Base-by-base conservation (phyloP, 2,329 filamentous ascomycete species). In the Diplocarpon rosae region DNA sequence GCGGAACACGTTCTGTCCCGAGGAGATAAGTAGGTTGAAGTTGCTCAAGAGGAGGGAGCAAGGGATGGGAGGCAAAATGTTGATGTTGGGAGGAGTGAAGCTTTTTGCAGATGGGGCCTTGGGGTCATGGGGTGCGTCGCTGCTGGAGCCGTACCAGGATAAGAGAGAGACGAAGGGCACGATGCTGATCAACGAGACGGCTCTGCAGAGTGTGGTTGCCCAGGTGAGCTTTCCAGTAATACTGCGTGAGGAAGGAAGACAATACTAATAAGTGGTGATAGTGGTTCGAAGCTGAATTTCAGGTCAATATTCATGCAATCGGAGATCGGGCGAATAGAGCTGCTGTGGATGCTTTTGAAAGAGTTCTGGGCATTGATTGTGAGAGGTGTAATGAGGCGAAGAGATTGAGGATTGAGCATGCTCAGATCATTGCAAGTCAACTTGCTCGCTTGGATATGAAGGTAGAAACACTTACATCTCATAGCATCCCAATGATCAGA, bases 281-380 rank as follows among this genome's bases (percentile, higher is more conserved):
- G 24, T 85, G 80, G 80, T 72, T 78, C 13, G 62, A 62, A 2
- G 69, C 67, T 30, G 77, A 76, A 11, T 84, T 71, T 54, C 80
- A 85, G 57, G 78, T 85, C 45, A 82, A 81, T 56, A 80, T 85
- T 48, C 81, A 85, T 59, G 80, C 80, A 38, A 85, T 85, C 46
- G 81, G 81, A 8, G 81, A 85, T 59, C 67, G 75, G 4, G 81
- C 81, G 13, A 83, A 83, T 57, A 71, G 79, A 20, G 66, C 76
- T 28, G 77, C 78, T 45, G 63, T 85, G 36, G 72, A 82, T 52
- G 78, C 80, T 8, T 71, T 84, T 41, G 69, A 75, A 37, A 65
- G 68, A 6, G 73, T 76, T 9, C 68, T 83, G 4, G 61, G 65
- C n/a, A 56, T 66, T 15, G 56, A 73, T 14, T 83, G 80, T 49